These are phyloP conservation scores for Neurospora sp. DNA, from an alignment of 2,329 filamentous ascomycete species.

Conservation along the genomic window DNA sequence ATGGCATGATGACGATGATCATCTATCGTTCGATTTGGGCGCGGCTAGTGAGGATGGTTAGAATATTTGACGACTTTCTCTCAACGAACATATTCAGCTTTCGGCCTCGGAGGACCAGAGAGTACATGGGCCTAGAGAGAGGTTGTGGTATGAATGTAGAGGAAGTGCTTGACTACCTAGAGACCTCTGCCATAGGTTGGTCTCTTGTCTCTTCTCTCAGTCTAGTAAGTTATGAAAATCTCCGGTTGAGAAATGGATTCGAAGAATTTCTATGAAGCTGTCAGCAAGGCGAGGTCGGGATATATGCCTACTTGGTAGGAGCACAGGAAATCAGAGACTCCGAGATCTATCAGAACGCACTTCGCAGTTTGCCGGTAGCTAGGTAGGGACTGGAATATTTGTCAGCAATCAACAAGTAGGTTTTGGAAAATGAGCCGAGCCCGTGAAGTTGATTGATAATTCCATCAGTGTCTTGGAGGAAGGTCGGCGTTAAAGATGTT, in stretches of 20 bases:
- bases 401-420: background rate
- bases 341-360: background rate
- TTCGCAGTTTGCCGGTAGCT: background rate
- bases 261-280: background rate
- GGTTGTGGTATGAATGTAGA: no score
- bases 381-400: background rate
- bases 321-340: background rate
- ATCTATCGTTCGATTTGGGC: no score
- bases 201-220: background rate
- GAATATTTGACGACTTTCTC: no score
- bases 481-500: background rate
- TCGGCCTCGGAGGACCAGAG: no score
- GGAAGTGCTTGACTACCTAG: background rate
- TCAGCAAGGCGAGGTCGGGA: background rate
- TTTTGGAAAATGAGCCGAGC: background rate
- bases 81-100: background rate
- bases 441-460: background rate
- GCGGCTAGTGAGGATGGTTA: no score
- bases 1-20: no score
- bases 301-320: background rate
- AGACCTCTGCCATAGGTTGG: background rate
- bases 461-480: background rate
- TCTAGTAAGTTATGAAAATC: background rate
- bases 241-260: background rate
- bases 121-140: no score